Conservation (phyloP, 108 stramenopile genomes). For the Stephanodiscus minutulus region DNA sequence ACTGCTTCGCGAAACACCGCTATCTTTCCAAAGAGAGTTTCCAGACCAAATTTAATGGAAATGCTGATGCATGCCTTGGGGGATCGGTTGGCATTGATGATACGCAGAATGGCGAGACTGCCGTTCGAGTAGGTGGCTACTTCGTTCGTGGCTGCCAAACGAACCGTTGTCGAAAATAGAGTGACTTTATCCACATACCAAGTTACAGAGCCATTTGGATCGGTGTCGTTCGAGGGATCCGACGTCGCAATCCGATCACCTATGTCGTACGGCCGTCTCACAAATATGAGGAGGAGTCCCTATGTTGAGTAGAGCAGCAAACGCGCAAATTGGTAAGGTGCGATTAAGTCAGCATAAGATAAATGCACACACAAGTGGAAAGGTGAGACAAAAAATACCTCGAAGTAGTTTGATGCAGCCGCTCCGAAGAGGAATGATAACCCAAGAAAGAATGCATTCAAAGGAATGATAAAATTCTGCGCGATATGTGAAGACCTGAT, state of each 20-base stretch:
- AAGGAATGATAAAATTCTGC: background rate
- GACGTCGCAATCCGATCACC: slow-evolving; percentile 50
- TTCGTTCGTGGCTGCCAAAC: slow-evolving; percentile 70
- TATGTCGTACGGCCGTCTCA: slow-evolving; percentile 49
- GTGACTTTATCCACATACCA: slow-evolving; percentile 77
- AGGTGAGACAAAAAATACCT: slow-evolving; percentile 17
- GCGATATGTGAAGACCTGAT: slow-evolving; percentile 35
- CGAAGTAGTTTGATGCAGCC: slow-evolving; percentile 65
- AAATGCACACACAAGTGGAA: background rate
- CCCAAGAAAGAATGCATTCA: slow-evolving; percentile 49
- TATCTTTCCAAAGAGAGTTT: slow-evolving; percentile 52
- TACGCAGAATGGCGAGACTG: slow-evolving; percentile 54
- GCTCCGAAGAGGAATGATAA: slow-evolving; percentile 61
- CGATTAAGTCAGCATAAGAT: too few relatives aligned
- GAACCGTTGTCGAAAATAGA: slow-evolving; percentile 70
- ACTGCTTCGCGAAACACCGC: slow-evolving; percentile 59
- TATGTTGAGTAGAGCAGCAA: background rate
- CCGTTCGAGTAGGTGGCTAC: slow-evolving; percentile 71
- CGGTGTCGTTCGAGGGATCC: slow-evolving; percentile 37
- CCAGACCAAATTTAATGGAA: slow-evolving; percentile 62
- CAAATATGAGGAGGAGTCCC: slow-evolving; percentile 68
- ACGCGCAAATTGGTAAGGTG: background rate
- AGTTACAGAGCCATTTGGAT: slow-evolving; percentile 40
- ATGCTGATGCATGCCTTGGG: slow-evolving; percentile 58
- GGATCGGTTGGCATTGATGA: slow-evolving; percentile 75